Evolutionary conservation across 805 yeast genomes (phyloP), one percentile per base, ranked within the genome.

Genomic region (Spathaspora sp.): DNA sequence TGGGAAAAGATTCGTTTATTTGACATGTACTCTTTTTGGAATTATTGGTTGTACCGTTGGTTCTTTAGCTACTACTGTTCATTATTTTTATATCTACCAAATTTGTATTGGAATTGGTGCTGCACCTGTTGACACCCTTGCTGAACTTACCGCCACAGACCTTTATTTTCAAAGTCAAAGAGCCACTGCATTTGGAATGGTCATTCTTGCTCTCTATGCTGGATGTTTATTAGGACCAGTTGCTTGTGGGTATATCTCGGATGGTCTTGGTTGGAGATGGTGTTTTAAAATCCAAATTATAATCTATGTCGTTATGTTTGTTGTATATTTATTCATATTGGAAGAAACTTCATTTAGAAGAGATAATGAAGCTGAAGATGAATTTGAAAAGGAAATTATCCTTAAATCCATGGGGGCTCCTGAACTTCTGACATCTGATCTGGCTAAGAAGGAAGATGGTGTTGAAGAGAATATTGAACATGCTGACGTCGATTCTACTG

Each of bases 101-200:
- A 64, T n/a, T 1, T 45, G 69, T n/a, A 49, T 56, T 2, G 74
- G 73, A 0, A 62, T 66, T 49, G 64, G 72, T 5, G 73, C 72
- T 23, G 72, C 79, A 31, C 72, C 77, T 1, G 68, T 72, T 12
- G 78, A 75, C 55, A 76, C 81, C 1, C 72, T 76, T 57, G 77
- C 75, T n/a, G 81, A 75, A 52, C 66, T 75, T 12, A 69, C 78
- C 16, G 65, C 78, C 28, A 70, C 78, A 20, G 72, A 72, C 48
- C 70, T 77, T 1, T 77, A 75, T 54, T 77, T 72, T 59, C 72
- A 72, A 49, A 80, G 76, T 57, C 71, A 65, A 60, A 66, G 69
- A 62, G 73, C 69, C 45, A 70, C 60, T 44, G 69, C 55, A 51
- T 66, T 61, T 56, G 57, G 68, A 4, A 59, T 58, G 55, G 52